Conservation (phyloP, 2,329 filamentous ascomycete species). For the Emydomyces testavorans region DNA sequence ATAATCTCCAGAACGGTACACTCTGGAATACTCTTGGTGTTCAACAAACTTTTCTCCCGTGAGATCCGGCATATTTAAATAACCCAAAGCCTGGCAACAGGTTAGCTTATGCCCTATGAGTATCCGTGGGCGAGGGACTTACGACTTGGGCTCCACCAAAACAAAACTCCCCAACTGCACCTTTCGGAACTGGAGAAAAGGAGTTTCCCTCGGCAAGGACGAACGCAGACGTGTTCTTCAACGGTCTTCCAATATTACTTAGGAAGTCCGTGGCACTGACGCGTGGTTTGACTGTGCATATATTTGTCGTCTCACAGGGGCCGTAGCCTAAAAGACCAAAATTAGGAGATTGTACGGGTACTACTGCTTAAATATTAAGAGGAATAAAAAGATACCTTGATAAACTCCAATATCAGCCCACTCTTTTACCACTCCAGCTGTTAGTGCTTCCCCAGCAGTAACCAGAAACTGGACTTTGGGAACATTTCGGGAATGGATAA, state of each 20-base stretch:
- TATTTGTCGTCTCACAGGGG: conserved; percentile 77
- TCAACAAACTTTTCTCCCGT: conserved; percentile 57
- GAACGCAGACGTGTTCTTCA: conserved; percentile 65
- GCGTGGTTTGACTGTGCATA: conserved; percentile 60
- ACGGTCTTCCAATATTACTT: conserved; percentile 63
- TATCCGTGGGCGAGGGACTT: conserved; percentile 12
- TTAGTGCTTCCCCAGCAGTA: conserved; percentile 71
- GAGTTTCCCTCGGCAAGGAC: conserved; percentile 41
- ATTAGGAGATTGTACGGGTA: neutral
- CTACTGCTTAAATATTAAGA: neutral
- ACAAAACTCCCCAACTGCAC: conserved; percentile 70
- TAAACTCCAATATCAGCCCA: conserved; percentile 61
- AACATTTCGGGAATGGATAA: conserved; percentile 57
- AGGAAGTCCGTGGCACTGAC: conserved; percentile 49
- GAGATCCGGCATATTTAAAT: conserved; percentile 53
- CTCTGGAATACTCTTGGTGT: conserved; percentile 55
- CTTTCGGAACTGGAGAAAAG: conserved; percentile 51
- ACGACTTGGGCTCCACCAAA: conserved; percentile 77
- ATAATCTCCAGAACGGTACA: conserved; percentile 75
- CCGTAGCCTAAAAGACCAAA: conserved; percentile 48
- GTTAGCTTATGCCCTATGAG: conserved; percentile 11
- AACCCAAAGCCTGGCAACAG: conserved; percentile 46
- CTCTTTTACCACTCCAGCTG: conserved; percentile 53
- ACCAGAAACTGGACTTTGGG: conserved; percentile 64
- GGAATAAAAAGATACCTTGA: conserved; percentile 42